phyloP scores from a whole-genome alignment of 2,329 filamentous ascomycete genomes.

The Nothophaeocryptopus gaeumannii region DNA sequence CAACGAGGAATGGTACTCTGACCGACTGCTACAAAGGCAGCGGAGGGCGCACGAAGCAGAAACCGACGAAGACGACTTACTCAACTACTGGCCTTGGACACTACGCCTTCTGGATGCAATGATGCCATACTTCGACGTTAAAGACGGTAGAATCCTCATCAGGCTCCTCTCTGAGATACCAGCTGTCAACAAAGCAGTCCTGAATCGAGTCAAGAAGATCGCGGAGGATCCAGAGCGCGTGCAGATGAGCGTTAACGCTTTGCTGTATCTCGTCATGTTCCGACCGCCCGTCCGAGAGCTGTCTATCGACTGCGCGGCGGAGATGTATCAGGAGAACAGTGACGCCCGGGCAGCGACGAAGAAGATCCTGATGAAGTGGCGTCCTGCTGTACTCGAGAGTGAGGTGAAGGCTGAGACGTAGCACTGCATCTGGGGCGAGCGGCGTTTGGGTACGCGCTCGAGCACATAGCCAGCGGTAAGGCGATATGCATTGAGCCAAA shows the following conservation, averaged over 20 bases:
- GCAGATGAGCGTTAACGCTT: constrained; percentile 55
- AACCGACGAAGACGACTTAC: constrained; percentile 19
- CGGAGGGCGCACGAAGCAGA: constrained; percentile 14
- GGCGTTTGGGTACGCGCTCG: constrained; percentile 9
- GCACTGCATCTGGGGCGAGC: constrained; percentile 2
- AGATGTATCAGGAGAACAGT: constrained; percentile 55
- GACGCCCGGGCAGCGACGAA: constrained; percentile 48
- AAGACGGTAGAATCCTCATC: constrained; percentile 78
- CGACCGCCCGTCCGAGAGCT: constrained; percentile 58
- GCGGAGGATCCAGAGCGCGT: constrained; percentile 64
- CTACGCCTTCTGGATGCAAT: constrained; percentile 74
- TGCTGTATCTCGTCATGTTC: constrained; percentile 59
- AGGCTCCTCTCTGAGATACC: constrained; percentile 91
- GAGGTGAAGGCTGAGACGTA: constrained; percentile 22
- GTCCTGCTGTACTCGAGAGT: constrained; percentile 47
- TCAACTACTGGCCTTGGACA: constrained; percentile 29
- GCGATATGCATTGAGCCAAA: too few species aligned
- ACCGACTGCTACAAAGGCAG: constrained; percentile 57
- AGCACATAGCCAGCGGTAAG: too few species aligned
- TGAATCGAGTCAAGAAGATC: constrained; percentile 66
- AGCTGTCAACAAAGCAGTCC: constrained; percentile 67
- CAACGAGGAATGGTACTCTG: constrained; percentile 97
- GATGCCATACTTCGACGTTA: constrained; percentile 82
- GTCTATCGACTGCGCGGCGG: constrained; percentile 57
- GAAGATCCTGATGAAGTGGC: constrained; percentile 56